These are phyloP conservation scores for Boletus reticuloceps DNA, from an alignment of 768 basidiomycete genomes.

Conservation along the genomic window DNA sequence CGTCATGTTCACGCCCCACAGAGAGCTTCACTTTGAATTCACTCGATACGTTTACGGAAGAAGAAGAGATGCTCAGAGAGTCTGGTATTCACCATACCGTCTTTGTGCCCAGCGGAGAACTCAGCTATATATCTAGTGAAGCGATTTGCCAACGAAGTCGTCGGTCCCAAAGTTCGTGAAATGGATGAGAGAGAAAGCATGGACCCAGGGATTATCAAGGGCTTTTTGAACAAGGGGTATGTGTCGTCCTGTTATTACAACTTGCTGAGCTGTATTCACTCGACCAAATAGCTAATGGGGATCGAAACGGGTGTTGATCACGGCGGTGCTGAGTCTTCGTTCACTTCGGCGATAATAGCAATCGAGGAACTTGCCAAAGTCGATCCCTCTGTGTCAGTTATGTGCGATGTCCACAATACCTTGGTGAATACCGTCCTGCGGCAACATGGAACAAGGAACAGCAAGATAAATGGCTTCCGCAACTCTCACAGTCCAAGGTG, in stretches of 20 bases:
- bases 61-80: slow-evolving; percentile 92
- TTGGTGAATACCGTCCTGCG: slow-evolving; percentile 94
- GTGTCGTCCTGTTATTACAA: slow-evolving; percentile 35
- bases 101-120: neutral
- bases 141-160: slow-evolving; percentile 86
- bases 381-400: slow-evolving; percentile 93
- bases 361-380: slow-evolving; percentile 97
- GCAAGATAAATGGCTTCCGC: slow-evolving; percentile 85
- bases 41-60: slow-evolving; percentile 84
- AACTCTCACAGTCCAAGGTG: slow-evolving; percentile 76
- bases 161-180: slow-evolving; percentile 87
- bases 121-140: slow-evolving; percentile 51
- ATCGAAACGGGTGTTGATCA: slow-evolving; percentile 86
- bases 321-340: slow-evolving; percentile 87
- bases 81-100: slow-evolving; percentile 52
- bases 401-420: slow-evolving; percentile 98
- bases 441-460: slow-evolving; percentile 81
- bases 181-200: slow-evolving; percentile 98
- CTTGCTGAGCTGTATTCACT: neutral
- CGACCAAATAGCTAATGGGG: slow-evolving; percentile 78
- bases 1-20: slow-evolving; percentile 25
- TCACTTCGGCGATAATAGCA: slow-evolving; percentile 92
- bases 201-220: slow-evolving; percentile 84
- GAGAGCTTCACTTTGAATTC: slow-evolving; percentile 47
- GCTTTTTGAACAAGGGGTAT: slow-evolving; percentile 92